phyloP scores from a whole-genome alignment of 768 basidiomycete genomes.

The Xerocomus spinulosus region DNA sequence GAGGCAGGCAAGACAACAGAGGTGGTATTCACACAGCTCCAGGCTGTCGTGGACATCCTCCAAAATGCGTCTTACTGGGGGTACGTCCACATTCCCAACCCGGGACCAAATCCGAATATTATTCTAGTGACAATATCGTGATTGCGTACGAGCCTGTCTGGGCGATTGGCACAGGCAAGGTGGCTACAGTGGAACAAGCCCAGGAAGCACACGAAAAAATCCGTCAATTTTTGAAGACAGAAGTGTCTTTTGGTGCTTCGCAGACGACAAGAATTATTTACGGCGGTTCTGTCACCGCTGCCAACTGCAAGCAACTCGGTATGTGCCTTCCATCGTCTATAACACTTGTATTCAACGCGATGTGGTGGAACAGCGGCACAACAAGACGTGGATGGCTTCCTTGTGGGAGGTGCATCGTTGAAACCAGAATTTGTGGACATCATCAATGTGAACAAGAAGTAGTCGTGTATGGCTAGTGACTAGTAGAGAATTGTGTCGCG shows the following conservation, averaged over 20 bases:
- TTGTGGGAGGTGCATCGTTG: slow-evolving; percentile 95
- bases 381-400: slow-evolving; percentile 92
- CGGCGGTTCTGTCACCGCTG: slow-evolving; percentile 90
- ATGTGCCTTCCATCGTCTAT: slow-evolving; percentile 25
- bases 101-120: background rate
- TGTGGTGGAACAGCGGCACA: slow-evolving; percentile 49
- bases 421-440: slow-evolving; percentile 96
- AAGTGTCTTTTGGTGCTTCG: slow-evolving; percentile 67
- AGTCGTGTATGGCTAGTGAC: too few relatives aligned
- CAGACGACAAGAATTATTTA: slow-evolving; percentile 84
- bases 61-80: slow-evolving; percentile 67
- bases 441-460: slow-evolving; percentile 60
- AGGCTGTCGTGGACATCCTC: slow-evolving; percentile 62
- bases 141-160: slow-evolving; percentile 97
- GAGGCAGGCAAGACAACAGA: slow-evolving; percentile 71
- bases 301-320: slow-evolving; percentile 87
- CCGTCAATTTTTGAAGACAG: slow-evolving; percentile 63
- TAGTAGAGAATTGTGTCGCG: background rate
- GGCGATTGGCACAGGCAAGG: slow-evolving; percentile 98
- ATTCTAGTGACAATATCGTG: slow-evolving; percentile 66
- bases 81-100: slow-evolving; percentile 38
- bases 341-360: background rate
- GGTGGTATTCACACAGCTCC: slow-evolving; percentile 80
- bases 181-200: slow-evolving; percentile 87
- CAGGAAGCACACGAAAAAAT: slow-evolving; percentile 88